Evolutionary conservation across 805 yeast species (phyloP), one percentile per base, ranked within the genome.

Genomic region (Candida chauliodis): DNA sequence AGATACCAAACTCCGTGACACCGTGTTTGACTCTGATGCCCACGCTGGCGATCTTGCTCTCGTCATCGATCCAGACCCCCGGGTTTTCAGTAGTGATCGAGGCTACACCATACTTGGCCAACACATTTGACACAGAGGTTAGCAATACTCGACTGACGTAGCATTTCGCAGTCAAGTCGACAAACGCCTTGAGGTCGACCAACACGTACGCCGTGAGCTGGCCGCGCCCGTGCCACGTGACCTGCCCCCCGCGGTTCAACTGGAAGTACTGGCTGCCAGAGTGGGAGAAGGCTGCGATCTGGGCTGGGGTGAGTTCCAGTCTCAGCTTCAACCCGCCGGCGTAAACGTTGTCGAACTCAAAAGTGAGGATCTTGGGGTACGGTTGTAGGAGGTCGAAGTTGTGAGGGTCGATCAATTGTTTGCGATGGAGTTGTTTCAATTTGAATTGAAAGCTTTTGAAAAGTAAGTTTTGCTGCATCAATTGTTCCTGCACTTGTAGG

Each of bases 181-280:
- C 15, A 49, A 84, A 84, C 22, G 75, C 71, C 45, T 73, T 71
- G 38, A 93, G 64, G 56, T 93, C 66, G 37, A 69, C 38, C 1
- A 93, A 72, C 8, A 93, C 81, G 53, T 91, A 93, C 4, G 87
- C 78, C 2, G 90, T 96, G 26, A 88, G 55, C 59, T 93, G 99
- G 0, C 99, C 99, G 1, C 93, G 84, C 0, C 98, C 98, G 63
- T 93, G 99, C 69, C 86, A 93, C 0, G 99, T 93, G 1, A 93
- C 78, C 56, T 93, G 95, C 0, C 99, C 99, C 11, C 99, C 99
- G 44, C 99, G 69, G 38, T 79, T 79, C 0, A 93, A 75, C 50
- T 86, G 91, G n/a, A 81, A 73, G 52, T 78, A 85, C 21, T 71
- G 70, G 11, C 89, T 82, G n/a, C 72, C 72, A 28, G 66, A 42